phyloP scores from a whole-genome alignment of 345 rosid species.

The Chamaenerion angustifolium region DNA sequence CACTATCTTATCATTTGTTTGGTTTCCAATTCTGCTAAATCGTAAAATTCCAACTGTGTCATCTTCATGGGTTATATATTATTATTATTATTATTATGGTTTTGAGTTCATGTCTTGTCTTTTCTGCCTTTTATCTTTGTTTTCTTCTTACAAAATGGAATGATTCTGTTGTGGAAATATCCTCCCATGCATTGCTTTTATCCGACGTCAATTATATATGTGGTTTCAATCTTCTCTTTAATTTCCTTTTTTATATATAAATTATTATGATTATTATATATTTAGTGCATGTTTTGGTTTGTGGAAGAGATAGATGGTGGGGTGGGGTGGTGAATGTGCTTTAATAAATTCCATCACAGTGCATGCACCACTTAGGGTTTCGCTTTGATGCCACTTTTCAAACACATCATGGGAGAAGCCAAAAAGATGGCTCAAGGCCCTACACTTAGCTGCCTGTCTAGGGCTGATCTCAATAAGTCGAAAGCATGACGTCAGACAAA shows the following conservation, averaged over 20 bases:
- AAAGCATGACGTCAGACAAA: slow-evolving; percentile 42
- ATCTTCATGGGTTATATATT: neutral
- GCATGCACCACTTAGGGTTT: slow-evolving; percentile 34
- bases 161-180: slow-evolving; percentile 56
- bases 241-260: slow-evolving; percentile 10
- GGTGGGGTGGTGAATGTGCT: too few relatives aligned
- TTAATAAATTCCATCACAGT: slow-evolving; percentile 23
- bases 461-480: slow-evolving; percentile 31
- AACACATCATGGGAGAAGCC: slow-evolving; percentile 5
- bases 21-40: too few relatives aligned
- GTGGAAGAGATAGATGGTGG: slow-evolving; percentile 17
- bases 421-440: slow-evolving; percentile 1
- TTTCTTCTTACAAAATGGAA: slow-evolving; percentile 28
- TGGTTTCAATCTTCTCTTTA: slow-evolving; percentile 1
- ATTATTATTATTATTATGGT: neutral
- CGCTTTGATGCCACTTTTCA: slow-evolving; percentile 11
- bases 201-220: slow-evolving; percentile 46
- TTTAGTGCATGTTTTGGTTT: slow-evolving; percentile 5
- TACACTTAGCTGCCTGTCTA: slow-evolving; percentile 3
- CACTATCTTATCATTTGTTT: too few relatives aligned
- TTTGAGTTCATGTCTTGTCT: slow-evolving; percentile 17
- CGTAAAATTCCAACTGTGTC: slow-evolving; percentile 3
- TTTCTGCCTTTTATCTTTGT: slow-evolving; percentile 18
- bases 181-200: slow-evolving; percentile 84
- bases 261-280: neutral